Percentiles rank a stretch among this genome's conserved stretches.
These are phyloP conservation scores for Cylindrodendrum hubeiense DNA, from an alignment of 2,329 filamentous ascomycete genomes.

Conservation along the genomic window DNA sequence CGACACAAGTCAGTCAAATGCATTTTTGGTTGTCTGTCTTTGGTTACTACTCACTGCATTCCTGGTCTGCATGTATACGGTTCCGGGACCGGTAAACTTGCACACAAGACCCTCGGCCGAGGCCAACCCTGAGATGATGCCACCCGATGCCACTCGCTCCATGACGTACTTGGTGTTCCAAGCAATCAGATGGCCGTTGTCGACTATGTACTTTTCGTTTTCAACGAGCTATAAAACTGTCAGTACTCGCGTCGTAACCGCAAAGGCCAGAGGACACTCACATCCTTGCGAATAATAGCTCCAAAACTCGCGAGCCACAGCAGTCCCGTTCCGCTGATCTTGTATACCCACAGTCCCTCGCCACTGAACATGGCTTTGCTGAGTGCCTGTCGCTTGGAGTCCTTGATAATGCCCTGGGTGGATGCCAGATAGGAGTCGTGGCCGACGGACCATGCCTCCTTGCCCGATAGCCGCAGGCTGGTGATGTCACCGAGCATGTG, in stretches of 20 bases:
- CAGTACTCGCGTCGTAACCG: neutral
- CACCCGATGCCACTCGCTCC: slow-evolving; percentile 89
- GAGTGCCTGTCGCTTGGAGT: slow-evolving; percentile 87
- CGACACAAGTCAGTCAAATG: slow-evolving; percentile 19
- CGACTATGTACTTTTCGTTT: slow-evolving; percentile 90
- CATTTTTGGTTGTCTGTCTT: neutral
- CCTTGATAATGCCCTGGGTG: slow-evolving; percentile 88
- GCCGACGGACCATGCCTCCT: slow-evolving; percentile 85
- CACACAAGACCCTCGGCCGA: slow-evolving; percentile 92
- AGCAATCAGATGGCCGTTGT: slow-evolving; percentile 93
- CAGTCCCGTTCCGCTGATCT: slow-evolving; percentile 83
- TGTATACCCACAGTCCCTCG: slow-evolving; percentile 92
- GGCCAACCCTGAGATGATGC: slow-evolving; percentile 88
- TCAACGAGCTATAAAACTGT: slow-evolving; percentile 60
- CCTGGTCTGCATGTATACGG: slow-evolving; percentile 91
- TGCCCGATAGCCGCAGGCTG: slow-evolving; percentile 78
- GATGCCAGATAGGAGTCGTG: slow-evolving; percentile 88
- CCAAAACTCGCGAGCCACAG: slow-evolving; percentile 95
- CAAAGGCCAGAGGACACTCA: slow-evolving; percentile 59
- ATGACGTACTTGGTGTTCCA: slow-evolving; percentile 97
- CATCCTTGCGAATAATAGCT: slow-evolving; percentile 94
- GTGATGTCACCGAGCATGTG: slow-evolving; percentile 86
- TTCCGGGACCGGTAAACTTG: slow-evolving; percentile 92
- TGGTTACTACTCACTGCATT: slow-evolving; percentile 72
- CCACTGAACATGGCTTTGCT: slow-evolving; percentile 94